phyloP scores from a whole-genome alignment of 306 rosid species.

The Lathyrus sativus region DNA sequence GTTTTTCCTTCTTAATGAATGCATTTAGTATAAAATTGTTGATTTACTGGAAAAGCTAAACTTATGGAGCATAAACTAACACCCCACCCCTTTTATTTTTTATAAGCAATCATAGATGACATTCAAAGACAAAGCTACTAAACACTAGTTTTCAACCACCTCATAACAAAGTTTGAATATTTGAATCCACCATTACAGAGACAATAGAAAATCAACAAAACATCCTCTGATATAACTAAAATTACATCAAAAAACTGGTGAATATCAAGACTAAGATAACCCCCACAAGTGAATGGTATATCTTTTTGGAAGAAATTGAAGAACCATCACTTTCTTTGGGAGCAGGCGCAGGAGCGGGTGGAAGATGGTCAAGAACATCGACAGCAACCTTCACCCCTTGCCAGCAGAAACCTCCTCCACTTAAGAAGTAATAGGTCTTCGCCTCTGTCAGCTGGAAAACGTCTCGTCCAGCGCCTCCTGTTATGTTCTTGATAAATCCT shows the following conservation, averaged over 20 bases:
- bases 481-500: slow-evolving; percentile 54
- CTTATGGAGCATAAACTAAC: not conserved
- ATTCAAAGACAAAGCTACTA: not conserved
- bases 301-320: not conserved
- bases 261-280: slow-evolving; percentile 16
- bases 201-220: slow-evolving; percentile 1
- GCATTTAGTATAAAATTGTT: no score
- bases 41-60: slow-evolving; percentile 3
- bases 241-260: slow-evolving; percentile 1
- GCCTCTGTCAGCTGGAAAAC: slow-evolving; percentile 51
- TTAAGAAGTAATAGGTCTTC: slow-evolving; percentile 57
- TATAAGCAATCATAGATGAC: not conserved
- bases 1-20: no score
- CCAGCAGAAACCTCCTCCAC: slow-evolving; percentile 59
- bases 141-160: not conserved
- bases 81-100: not conserved
- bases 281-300: slow-evolving; percentile 21
- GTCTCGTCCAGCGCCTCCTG: slow-evolving; percentile 66
- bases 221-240: not conserved
- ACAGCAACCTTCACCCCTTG: slow-evolving; percentile 60
- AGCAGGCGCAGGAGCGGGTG: slow-evolving; percentile 28
- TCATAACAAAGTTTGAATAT: not conserved
- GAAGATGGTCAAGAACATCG: slow-evolving; percentile 26
- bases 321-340: slow-evolving; percentile 11
- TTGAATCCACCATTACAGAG: not conserved